phyloP scores from a whole-genome alignment of 176 grass and related monocot genomes.

The Oryza australiensis region DNA sequence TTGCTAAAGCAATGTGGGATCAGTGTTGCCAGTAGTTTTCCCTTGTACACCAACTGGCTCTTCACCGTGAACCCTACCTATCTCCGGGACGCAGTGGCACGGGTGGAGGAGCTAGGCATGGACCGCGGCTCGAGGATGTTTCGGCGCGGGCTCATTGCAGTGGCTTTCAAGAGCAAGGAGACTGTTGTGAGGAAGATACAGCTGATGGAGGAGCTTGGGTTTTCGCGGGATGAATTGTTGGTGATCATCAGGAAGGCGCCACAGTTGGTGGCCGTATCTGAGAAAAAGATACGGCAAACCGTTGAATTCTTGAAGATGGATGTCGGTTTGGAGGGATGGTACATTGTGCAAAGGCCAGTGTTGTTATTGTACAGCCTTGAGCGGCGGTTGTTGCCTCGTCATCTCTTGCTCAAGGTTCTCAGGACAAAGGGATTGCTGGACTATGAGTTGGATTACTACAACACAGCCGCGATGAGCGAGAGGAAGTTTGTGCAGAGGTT shows the following conservation, averaged over 20 bases:
- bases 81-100: background rate
- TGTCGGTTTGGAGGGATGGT: constrained; percentile 19
- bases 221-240: no score
- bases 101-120: constrained; percentile 5
- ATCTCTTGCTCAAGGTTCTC: constrained; percentile 42
- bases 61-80: background rate
- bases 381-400: constrained; percentile 42
- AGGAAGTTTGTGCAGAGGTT: constrained; percentile 44
- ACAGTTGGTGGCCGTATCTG: no score
- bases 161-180: background rate
- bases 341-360: constrained; percentile 23
- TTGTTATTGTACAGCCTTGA: constrained; percentile 52
- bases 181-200: no score
- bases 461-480: background rate
- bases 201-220: no score
- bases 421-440: constrained; percentile 29
- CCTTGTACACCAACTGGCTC: constrained; percentile 1
- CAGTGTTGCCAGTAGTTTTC: background rate
- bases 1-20: constrained; percentile 32
- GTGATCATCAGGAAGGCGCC: no score
- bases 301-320: constrained; percentile 17
- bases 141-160: background rate
- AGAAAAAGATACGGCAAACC: background rate
- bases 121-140: constrained; percentile 14
- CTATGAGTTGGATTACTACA: constrained; percentile 21